phyloP scores from a whole-genome alignment of 2,329 filamentous ascomycete species.

The Xylaria sp. region DNA sequence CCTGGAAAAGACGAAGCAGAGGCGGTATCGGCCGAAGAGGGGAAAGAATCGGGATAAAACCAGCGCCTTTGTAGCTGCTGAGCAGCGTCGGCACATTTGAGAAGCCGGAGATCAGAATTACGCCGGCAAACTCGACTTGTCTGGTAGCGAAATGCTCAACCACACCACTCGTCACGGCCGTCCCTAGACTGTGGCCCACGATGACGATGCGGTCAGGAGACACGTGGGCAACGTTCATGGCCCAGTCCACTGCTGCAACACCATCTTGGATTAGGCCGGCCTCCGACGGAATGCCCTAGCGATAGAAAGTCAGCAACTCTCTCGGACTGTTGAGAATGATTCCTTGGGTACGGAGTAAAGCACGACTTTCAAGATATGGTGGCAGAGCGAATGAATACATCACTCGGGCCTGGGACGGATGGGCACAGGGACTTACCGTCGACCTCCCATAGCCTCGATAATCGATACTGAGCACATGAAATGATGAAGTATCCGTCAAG shows the following conservation, averaged over 20 bases:
- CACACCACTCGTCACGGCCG: slow-evolving; percentile 71
- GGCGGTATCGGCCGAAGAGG: slow-evolving; percentile 65
- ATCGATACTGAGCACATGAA: slow-evolving; percentile 83
- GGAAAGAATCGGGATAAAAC: slow-evolving; percentile 70
- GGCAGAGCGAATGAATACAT: too few species aligned
- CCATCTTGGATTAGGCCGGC: slow-evolving; percentile 76
- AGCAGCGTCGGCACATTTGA: slow-evolving; percentile 68
- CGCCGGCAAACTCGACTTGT: slow-evolving; percentile 66
- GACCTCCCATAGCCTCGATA: slow-evolving; percentile 85
- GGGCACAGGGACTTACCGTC: slow-evolving; percentile 35
- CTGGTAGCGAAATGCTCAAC: slow-evolving; percentile 61
- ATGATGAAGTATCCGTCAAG: slow-evolving; percentile 64
- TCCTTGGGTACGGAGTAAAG: background rate
- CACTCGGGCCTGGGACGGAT: background rate
- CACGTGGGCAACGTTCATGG: slow-evolving; percentile 58
- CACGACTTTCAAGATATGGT: too few species aligned
- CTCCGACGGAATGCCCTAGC: slow-evolving; percentile 66
- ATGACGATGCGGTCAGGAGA: slow-evolving; percentile 69
- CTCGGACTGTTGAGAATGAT: background rate
- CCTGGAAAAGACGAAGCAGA: slow-evolving; percentile 55
- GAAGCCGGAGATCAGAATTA: slow-evolving; percentile 77
- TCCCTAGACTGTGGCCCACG: slow-evolving; percentile 82
- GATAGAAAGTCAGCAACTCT: background rate
- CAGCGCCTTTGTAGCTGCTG: slow-evolving; percentile 71
- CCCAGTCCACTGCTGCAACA: slow-evolving; percentile 66